phyloP scores from a whole-genome alignment of 1,284 basidiomycete genomes.

The Ustilago tritici region DNA sequence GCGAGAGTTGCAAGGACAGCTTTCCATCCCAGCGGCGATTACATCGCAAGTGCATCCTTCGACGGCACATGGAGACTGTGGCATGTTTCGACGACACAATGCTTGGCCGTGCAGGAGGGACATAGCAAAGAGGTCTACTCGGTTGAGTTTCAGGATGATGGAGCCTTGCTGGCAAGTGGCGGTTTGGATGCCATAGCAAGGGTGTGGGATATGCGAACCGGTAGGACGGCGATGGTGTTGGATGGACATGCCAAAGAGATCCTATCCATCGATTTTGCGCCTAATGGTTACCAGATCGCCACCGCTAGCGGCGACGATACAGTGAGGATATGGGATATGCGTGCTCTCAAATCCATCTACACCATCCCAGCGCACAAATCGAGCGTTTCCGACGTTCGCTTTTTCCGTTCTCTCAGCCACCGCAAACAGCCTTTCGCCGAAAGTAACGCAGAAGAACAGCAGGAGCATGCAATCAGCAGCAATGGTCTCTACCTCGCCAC shows the following conservation, averaged over 20 bases:
- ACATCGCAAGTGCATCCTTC: constrained; percentile 93
- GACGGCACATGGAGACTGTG: constrained; percentile 99
- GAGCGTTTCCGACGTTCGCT: constrained; percentile 92
- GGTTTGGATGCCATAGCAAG: constrained; percentile 96
- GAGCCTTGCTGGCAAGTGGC: constrained; percentile 89
- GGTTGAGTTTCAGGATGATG: constrained; percentile 94
- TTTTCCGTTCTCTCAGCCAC: constrained; percentile 77
- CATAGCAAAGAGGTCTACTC: constrained; percentile 97
- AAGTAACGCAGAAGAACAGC: neutral
- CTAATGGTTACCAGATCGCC: constrained; percentile 96
- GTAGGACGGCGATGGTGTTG: constrained; percentile 95
- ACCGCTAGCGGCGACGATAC: constrained; percentile 97
- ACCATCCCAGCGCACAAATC: constrained; percentile 96
- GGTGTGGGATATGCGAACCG: constrained; percentile 95
- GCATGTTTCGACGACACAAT: constrained; percentile 85
- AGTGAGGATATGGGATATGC: constrained; percentile 97
- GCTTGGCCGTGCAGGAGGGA: constrained; percentile 91
- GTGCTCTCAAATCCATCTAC: constrained; percentile 88
- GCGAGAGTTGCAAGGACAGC: constrained; percentile 91
- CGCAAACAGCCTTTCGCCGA: constrained; percentile 7
- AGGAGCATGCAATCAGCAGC: constrained; percentile 66
- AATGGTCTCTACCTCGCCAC: constrained; percentile 89
- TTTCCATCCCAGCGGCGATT: constrained; percentile 94
- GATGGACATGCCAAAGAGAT: constrained; percentile 97
- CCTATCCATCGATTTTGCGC: constrained; percentile 89